These are phyloP conservation scores for Dioscorea alata DNA, from an alignment of 106 monocot genomes.

Conservation along the genomic window DNA sequence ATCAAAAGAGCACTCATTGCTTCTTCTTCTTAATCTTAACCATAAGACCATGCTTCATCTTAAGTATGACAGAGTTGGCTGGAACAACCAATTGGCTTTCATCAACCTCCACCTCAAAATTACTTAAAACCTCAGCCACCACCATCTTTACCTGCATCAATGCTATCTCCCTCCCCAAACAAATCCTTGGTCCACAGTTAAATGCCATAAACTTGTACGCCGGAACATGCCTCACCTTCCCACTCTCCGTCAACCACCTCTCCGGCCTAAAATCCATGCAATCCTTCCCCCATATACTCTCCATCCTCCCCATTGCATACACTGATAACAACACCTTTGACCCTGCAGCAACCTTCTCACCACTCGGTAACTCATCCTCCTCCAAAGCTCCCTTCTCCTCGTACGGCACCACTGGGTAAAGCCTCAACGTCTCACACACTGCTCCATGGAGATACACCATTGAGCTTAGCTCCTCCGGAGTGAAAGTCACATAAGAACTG, in stretches of 20 bases:
- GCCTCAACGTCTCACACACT: too few relatives aligned
- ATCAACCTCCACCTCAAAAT: conserved; percentile 7
- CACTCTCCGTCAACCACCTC: conserved; percentile 13
- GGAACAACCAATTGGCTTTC: not conserved
- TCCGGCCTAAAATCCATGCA: conserved; percentile 20
- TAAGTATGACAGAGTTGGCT: not conserved
- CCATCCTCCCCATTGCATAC: conserved; percentile 3
- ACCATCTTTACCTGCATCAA: conserved; percentile 9
- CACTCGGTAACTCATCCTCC: too few relatives aligned
- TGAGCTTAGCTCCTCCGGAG: too few relatives aligned
- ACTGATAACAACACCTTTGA: too few relatives aligned
- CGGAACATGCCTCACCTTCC: conserved; percentile 7
- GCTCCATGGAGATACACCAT: too few relatives aligned
- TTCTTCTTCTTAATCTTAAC: not conserved
- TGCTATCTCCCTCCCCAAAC: conserved; percentile 18
- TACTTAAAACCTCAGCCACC: not conserved
- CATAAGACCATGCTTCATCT: conserved; percentile 1
- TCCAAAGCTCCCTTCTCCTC: too few relatives aligned
- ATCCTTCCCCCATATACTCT: conserved; percentile 5
- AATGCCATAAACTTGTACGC: conserved; percentile 11
- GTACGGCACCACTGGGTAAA: too few relatives aligned
- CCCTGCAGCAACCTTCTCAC: too few relatives aligned
- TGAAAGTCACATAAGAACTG: too few relatives aligned
- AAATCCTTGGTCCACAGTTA: conserved; percentile 8
- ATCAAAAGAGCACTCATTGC: too few relatives aligned